Conservation (phyloP, 192 early-diverging fungal genomes). For the Rhizoclosmatium sp. region DNA sequence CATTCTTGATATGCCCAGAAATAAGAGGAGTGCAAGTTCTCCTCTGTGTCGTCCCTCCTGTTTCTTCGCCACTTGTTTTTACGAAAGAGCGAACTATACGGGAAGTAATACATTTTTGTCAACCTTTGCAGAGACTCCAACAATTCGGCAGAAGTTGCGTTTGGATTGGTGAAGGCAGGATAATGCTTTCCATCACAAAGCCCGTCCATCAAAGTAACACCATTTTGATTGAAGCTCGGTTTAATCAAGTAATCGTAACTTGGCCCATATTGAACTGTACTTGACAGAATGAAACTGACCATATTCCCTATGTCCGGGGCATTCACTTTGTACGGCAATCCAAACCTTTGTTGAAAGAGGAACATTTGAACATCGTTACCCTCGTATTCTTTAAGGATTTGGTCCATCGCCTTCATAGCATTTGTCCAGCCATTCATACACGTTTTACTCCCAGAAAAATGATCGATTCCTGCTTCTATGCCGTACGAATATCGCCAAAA, state of each 20-base stretch:
- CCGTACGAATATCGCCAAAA: conserved; percentile 37
- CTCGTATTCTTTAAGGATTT: neutral
- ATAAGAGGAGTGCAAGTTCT: neutral
- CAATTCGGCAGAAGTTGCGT: neutral
- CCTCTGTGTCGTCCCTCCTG: neutral
- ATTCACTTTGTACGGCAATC: neutral
- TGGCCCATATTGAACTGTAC: conserved; percentile 24
- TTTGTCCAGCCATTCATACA: conserved; percentile 32
- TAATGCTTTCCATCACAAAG: conserved; percentile 1
- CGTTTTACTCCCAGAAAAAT: neutral
- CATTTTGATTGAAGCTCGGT: neutral
- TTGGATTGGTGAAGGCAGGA: conserved; percentile 9
- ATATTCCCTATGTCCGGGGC: neutral
- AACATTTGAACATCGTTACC: neutral
- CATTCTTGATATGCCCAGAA: conserved; percentile 19
- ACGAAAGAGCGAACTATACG: neutral
- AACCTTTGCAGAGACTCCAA: conserved; percentile 3
- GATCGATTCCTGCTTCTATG: conserved; percentile 22
- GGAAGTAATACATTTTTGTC: neutral
- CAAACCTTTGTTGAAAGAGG: conserved; percentile 8
- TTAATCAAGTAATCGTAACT: neutral
- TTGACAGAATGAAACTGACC: neutral
- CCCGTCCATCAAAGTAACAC: neutral
- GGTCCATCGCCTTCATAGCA: conserved; percentile 12
- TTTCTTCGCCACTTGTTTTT: neutral